phyloP scores from a whole-genome alignment of 2,329 filamentous ascomycete genomes.

The Plenodomus biglobosus region DNA sequence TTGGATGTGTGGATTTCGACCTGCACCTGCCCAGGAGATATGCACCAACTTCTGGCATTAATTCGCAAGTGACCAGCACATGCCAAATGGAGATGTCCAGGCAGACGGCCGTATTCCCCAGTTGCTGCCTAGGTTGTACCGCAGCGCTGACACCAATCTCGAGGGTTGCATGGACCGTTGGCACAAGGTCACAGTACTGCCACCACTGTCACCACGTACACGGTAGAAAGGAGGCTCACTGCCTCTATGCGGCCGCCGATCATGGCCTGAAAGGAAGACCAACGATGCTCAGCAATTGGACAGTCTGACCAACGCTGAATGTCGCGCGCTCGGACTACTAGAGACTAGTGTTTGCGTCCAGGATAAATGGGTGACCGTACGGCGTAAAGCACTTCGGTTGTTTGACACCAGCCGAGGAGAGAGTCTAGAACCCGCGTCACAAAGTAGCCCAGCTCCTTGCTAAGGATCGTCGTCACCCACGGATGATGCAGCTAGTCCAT shows the following conservation, averaged over 20 bases:
- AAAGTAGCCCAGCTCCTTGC: conserved; percentile 14
- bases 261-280: conserved; percentile 9
- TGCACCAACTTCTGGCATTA: no score
- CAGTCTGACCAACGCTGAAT: conserved; percentile 10
- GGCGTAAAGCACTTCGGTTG: conserved; percentile 29
- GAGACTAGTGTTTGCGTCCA: conserved; percentile 24
- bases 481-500: conserved; percentile 20
- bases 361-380: conserved; percentile 22
- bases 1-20: conserved; percentile 5
- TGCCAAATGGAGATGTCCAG: not conserved
- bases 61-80: conserved; percentile 1
- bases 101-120: not conserved
- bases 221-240: conserved; percentile 13
- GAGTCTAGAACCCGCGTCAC: conserved; percentile 40
- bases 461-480: conserved; percentile 27
- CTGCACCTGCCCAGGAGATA: not conserved
- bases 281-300: conserved; percentile 21
- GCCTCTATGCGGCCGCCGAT: conserved; percentile 16
- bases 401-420: conserved; percentile 26
- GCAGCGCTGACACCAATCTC: not conserved
- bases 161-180: not conserved
- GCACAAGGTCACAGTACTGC: conserved; percentile 1
- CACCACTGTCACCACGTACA: conserved; percentile 4
- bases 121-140: not conserved
- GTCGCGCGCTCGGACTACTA: not conserved